Conservation (phyloP, 2,329 filamentous ascomycete species). For the Clonostachys rhizophaga region DNA sequence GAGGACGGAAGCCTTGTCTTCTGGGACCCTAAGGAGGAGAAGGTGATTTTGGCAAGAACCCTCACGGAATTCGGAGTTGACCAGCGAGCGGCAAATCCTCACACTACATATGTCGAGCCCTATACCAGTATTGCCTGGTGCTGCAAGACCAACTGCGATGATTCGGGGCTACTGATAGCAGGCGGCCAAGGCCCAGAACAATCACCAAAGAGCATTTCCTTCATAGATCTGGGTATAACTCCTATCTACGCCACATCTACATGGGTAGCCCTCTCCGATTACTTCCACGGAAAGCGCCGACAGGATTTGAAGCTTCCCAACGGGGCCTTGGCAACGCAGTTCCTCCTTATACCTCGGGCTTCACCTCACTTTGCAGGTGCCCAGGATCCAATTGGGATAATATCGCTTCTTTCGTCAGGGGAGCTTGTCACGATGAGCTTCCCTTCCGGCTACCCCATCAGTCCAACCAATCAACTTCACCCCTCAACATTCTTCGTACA, state of each 20-base stretch:
- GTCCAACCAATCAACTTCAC: slow-evolving; percentile 88
- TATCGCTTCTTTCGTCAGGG: slow-evolving; percentile 77
- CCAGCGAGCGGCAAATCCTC: slow-evolving; percentile 42
- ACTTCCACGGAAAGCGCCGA: slow-evolving; percentile 74
- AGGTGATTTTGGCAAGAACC: slow-evolving; percentile 78
- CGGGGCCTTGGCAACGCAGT: slow-evolving; percentile 72
- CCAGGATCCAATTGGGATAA: slow-evolving; percentile 84
- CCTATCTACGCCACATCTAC: slow-evolving; percentile 88
- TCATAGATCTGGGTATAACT: slow-evolving; percentile 83
- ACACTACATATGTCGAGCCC: slow-evolving; percentile 55
- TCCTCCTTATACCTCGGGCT: slow-evolving; percentile 74
- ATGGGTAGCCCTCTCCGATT: slow-evolving; percentile 76
- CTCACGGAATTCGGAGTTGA: slow-evolving; percentile 71
- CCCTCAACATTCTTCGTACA: slow-evolving; percentile 84
- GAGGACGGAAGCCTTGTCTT: slow-evolving; percentile 90
- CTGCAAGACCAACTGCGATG: slow-evolving; percentile 88
- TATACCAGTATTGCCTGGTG: slow-evolving; percentile 85
- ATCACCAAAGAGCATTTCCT: slow-evolving; percentile 72
- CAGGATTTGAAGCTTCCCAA: slow-evolving; percentile 70
- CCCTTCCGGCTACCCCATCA: slow-evolving; percentile 85
- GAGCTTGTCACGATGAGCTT: slow-evolving; percentile 89
- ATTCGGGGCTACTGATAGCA: slow-evolving; percentile 82
- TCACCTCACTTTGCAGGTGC: slow-evolving; percentile 85
- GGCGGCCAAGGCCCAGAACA: slow-evolving; percentile 70
- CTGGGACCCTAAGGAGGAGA: slow-evolving; percentile 89